Conservation (phyloP, 2,329 filamentous ascomycete species). For the Ascomycota sp. region DNA sequence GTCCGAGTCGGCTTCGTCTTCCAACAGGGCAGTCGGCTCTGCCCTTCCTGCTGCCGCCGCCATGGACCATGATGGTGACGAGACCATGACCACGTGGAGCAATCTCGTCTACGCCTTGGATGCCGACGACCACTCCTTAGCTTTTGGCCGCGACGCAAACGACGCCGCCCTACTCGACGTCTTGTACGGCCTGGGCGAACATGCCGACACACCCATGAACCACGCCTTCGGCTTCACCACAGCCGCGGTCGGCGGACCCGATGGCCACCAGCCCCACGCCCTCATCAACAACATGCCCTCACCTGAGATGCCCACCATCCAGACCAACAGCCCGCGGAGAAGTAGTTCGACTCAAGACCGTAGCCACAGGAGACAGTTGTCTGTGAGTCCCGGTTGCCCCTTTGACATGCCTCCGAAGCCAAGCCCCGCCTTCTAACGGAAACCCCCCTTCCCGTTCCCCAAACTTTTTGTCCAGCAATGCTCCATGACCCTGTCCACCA, state of each 20-base stretch:
- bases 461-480: slow-evolving; percentile 32
- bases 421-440: slow-evolving; percentile 11
- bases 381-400: slow-evolving; percentile 15
- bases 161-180: slow-evolving; percentile 9
- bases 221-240: slow-evolving; percentile 37
- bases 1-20: slow-evolving; percentile 28
- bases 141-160: slow-evolving; percentile 10
- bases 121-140: slow-evolving; percentile 18
- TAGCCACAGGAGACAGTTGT: slow-evolving; percentile 17
- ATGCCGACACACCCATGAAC: slow-evolving; percentile 24
- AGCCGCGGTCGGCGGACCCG: slow-evolving; percentile 36
- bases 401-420: neutral
- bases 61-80: slow-evolving; percentile 20
- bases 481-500: slow-evolving; percentile 28
- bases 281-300: slow-evolving; percentile 23
- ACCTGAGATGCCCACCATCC: slow-evolving; percentile 20
- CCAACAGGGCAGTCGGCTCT: slow-evolving; percentile 25
- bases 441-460: too few relatives aligned
- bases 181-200: slow-evolving; percentile 12
- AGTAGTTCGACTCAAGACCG: slow-evolving; percentile 7
- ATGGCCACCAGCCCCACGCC: slow-evolving; percentile 10
- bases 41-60: slow-evolving; percentile 21
- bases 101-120: slow-evolving; percentile 12
- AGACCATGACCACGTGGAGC: slow-evolving; percentile 24
- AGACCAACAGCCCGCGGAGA: slow-evolving; percentile 12